A percentile compares a stretch with the other conserved stretches of the same genome.
Evolutionary conservation across 2,329 filamentous ascomycete genomes (phyloP).

Genomic region (Thielaviopsis cerberus): DNA sequence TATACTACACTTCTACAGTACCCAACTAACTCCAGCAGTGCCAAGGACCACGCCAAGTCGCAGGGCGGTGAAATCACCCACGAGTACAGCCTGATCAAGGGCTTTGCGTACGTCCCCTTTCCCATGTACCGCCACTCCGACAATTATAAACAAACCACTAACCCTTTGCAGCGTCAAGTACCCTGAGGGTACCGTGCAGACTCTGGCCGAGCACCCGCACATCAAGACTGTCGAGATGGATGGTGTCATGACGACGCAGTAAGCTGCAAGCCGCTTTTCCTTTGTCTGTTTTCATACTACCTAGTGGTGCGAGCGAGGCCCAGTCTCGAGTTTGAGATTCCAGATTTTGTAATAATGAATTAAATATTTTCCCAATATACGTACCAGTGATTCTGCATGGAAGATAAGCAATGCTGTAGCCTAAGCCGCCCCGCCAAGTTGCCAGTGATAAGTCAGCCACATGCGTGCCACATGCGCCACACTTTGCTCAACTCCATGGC

Average conservation of each 20-base stretch:
- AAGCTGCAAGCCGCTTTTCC: not conserved
- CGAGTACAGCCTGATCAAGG: conserved; percentile 76
- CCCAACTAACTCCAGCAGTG: conserved; percentile 26
- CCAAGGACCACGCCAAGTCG: conserved; percentile 54
- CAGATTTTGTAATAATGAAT: too few species aligned
- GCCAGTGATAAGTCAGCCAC: too few species aligned
- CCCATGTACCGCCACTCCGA: not conserved
- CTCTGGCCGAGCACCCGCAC: conserved; percentile 50
- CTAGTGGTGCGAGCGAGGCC: not conserved
- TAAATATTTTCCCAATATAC: too few species aligned
- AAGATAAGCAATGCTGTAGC: too few species aligned
- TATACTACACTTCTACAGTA: not conserved
- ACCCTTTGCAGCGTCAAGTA: conserved; percentile 35
- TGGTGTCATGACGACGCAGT: conserved; percentile 18
- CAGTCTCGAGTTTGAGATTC: too few species aligned
- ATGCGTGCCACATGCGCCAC: too few species aligned
- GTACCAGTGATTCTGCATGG: too few species aligned
- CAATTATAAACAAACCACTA: not conserved
- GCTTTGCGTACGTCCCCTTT: conserved; percentile 56
- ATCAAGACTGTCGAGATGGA: conserved; percentile 62
- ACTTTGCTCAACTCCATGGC: too few species aligned
- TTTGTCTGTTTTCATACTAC: not conserved
- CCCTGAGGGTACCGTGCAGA: conserved; percentile 38
- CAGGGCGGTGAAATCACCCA: conserved; percentile 72
- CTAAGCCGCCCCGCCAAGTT: too few species aligned